Percentiles rank a stretch among this genome's conserved stretches.
Evolutionary conservation across 2,329 filamentous ascomycete genomes (phyloP).

Genomic region (Sporothrix inflata): DNA sequence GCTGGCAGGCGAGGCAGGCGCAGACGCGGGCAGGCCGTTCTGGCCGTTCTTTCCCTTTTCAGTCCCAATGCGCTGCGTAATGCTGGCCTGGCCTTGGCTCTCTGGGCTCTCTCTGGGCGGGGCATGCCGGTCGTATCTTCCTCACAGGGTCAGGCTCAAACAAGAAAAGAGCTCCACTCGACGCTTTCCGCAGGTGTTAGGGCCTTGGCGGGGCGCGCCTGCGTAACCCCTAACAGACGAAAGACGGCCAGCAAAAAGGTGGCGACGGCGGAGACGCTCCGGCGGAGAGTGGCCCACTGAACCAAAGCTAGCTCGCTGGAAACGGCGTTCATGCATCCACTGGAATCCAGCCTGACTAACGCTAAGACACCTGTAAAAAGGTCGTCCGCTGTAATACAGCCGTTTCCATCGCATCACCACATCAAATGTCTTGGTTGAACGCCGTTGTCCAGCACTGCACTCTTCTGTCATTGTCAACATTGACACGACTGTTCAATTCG

Average conservation of each 20-base stretch:
- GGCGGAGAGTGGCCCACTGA: not conserved
- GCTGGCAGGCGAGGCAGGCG: not conserved
- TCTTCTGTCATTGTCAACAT: not conserved
- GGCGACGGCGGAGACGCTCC: not conserved
- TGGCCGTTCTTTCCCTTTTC: not conserved
- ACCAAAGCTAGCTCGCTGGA: not conserved
- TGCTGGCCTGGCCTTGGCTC: slow-evolving; percentile 14
- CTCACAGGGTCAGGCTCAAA: slow-evolving; percentile 9
- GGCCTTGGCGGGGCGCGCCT: slow-evolving; percentile 19
- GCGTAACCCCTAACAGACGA: not conserved
- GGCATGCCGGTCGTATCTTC: not conserved
- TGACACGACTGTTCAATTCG: not conserved
- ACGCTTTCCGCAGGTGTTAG: not conserved
- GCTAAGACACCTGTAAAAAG: not conserved
- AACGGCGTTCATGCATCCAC: not conserved
- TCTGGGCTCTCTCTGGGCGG: not conserved
- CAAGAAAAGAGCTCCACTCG: not conserved
- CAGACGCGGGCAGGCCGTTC: not conserved
- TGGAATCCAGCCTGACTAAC: slow-evolving; percentile 15
- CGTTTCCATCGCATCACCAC: slow-evolving; percentile 4
- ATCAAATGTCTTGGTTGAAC: not conserved
- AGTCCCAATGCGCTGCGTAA: slow-evolving; percentile 23
- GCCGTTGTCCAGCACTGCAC: not conserved
- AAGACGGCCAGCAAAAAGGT: not conserved
- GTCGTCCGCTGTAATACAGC: not conserved